Conservation (phyloP, 202 grass and related monocot species). For the Carex sylvatica region DNA sequence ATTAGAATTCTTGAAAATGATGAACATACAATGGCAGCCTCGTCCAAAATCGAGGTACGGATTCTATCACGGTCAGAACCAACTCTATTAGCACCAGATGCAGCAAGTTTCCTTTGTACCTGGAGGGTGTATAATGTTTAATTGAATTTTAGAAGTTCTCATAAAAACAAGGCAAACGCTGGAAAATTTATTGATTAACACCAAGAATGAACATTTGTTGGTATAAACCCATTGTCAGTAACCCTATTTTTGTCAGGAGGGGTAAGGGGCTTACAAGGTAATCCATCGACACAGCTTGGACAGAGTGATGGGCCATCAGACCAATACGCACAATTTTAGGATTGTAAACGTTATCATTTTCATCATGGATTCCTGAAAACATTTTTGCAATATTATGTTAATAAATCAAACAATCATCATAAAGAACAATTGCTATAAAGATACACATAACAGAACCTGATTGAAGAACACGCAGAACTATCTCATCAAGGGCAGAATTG, state of each 20-base stretch:
- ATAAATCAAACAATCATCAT: neutral
- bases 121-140: slow-evolving; percentile 32
- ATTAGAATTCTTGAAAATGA: slow-evolving; percentile 10
- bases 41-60: slow-evolving; percentile 73
- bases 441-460: slow-evolving; percentile 49
- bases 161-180: neutral
- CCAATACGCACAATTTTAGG: slow-evolving; percentile 97
- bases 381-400: slow-evolving; percentile 12
- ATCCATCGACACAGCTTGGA: slow-evolving; percentile 96
- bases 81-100: slow-evolving; percentile 46
- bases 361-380: slow-evolving; percentile 83
- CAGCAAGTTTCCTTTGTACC: slow-evolving; percentile 81
- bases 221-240: neutral
- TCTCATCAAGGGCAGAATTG: slow-evolving; percentile 96
- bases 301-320: slow-evolving; percentile 85
- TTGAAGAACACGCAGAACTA: slow-evolving; percentile 81
- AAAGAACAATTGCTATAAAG: slow-evolving; percentile 10
- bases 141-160: neutral
- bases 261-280: slow-evolving; percentile 55
- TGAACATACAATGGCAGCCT: slow-evolving; percentile 78
- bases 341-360: slow-evolving; percentile 81
- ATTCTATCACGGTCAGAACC: slow-evolving; percentile 63
- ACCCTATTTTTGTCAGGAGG: neutral
- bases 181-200: neutral
- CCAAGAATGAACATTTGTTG: neutral